Percentiles rank a stretch among this genome's conserved stretches.
These are phyloP conservation scores for Glutinoglossum americanum DNA, from an alignment of 495 filamentous ascomycete genomes.

Conservation along the genomic window DNA sequence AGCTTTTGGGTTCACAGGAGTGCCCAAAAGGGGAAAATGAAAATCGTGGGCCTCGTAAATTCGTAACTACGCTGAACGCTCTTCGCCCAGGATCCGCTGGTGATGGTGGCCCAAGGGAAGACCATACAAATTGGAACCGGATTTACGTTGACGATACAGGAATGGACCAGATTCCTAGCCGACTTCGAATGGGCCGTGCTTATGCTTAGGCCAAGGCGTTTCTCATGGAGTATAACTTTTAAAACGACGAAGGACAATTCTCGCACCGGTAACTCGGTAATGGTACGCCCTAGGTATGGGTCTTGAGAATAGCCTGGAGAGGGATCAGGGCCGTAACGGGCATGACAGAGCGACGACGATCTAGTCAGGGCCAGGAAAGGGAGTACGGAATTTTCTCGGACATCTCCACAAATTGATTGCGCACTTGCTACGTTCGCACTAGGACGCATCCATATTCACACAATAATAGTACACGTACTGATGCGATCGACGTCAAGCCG, in stretches of 20 bases:
- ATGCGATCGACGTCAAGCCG: no score
- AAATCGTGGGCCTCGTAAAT: slow-evolving; percentile 3
- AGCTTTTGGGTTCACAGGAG: not conserved
- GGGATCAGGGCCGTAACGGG: not conserved
- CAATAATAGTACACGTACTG: no score
- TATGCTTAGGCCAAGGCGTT: not conserved
- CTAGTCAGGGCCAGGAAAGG: not conserved
- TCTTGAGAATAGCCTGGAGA: not conserved
- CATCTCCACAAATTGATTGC: not conserved
- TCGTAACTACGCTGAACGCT: not conserved
- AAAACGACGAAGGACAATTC: not conserved
- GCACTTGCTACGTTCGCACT: not conserved
- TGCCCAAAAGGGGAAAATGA: slow-evolving; percentile 1
- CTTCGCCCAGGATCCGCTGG: not conserved
- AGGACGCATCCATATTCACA: not conserved
- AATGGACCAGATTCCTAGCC: not conserved
- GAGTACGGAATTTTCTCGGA: not conserved
- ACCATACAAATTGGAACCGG: not conserved
- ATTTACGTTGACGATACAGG: not conserved
- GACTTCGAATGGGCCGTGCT: not conserved
- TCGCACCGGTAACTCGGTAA: not conserved
- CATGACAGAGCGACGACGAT: not conserved
- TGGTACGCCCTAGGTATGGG: not conserved
- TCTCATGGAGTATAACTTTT: not conserved
- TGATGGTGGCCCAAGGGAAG: not conserved